phyloP scores from a whole-genome alignment of 1,284 basidiomycete genomes.

The Hortiboletus rubellus region DNA sequence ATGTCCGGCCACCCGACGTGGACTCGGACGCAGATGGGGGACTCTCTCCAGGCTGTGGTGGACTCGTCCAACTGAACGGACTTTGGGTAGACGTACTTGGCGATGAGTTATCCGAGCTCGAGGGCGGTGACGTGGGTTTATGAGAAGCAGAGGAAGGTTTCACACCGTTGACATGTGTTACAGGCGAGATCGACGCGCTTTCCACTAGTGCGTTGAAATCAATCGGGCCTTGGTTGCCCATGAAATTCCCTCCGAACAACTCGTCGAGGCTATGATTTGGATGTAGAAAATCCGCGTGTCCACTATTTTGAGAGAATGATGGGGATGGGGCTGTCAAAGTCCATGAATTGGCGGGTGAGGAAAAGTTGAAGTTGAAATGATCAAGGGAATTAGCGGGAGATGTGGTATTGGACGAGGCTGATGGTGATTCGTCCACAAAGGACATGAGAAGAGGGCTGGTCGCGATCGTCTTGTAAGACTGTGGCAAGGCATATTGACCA shows the following conservation, averaged over 20 bases:
- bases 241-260: conserved; percentile 58
- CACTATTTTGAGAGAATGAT: conserved; percentile 32
- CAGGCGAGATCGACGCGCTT: conserved; percentile 45
- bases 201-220: conserved; percentile 49
- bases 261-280: conserved; percentile 54
- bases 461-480: conserved; percentile 68
- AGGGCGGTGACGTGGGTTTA: conserved; percentile 25
- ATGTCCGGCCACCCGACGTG: not conserved
- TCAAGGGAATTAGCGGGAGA: conserved; percentile 23
- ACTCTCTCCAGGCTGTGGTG: conserved; percentile 29
- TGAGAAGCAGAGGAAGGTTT: conserved; percentile 19
- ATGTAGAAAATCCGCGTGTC: conserved; percentile 27
- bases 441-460: conserved; percentile 79
- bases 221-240: conserved; percentile 41
- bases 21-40: conserved; percentile 32
- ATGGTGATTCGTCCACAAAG: conserved; percentile 58
- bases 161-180: conserved; percentile 43
- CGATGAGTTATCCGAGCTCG: conserved; percentile 27
- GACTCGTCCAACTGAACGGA: conserved; percentile 39
- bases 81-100: conserved; percentile 39
- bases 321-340: conserved; percentile 43
- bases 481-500: conserved; percentile 38
- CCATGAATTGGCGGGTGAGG: conserved; percentile 26
- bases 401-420: conserved; percentile 23
- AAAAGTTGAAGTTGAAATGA: conserved; percentile 27